Conservation (phyloP, 2,329 filamentous ascomycete species). For the Colletotrichum sp. region DNA sequence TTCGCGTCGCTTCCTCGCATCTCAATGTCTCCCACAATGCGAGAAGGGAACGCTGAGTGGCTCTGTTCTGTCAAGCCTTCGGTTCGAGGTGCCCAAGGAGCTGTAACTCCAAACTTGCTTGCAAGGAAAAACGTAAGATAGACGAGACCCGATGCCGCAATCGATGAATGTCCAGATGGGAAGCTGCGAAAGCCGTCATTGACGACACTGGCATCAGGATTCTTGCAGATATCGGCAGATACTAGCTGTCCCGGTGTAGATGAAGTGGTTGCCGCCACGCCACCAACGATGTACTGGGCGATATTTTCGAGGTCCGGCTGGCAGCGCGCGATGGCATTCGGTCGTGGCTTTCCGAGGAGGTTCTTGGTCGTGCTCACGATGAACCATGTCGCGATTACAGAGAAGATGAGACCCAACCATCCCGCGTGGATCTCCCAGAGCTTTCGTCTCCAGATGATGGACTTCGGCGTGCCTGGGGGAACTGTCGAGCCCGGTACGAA, state of each 20-base stretch:
- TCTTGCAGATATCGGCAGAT: conserved; percentile 70
- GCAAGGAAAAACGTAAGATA: conserved; percentile 81
- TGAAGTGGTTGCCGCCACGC: conserved; percentile 51
- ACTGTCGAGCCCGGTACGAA: conserved; percentile 69
- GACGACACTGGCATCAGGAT: conserved; percentile 56
- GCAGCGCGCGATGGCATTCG: conserved; percentile 77
- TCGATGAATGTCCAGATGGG: conserved; percentile 43
- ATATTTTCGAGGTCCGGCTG: conserved; percentile 67
- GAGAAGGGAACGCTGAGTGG: conserved; percentile 34
- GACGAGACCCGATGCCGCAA: conserved; percentile 72
- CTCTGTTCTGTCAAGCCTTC: conserved; percentile 30
- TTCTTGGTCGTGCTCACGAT: conserved; percentile 80
- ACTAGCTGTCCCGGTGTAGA: conserved; percentile 64
- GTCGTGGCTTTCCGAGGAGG: conserved; percentile 63
- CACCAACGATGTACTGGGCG: conserved; percentile 59
- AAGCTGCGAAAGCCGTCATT: conserved; percentile 79
- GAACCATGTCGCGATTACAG: conserved; percentile 69
- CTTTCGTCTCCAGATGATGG: conserved; percentile 71
- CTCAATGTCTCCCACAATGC: conserved; percentile 24
- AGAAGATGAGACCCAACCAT: conserved; percentile 75
- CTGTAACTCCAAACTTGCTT: conserved; percentile 58
- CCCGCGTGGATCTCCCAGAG: conserved; percentile 81
- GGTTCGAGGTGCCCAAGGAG: conserved; percentile 65
- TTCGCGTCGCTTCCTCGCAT: not conserved
- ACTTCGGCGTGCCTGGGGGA: conserved; percentile 55